Percentiles rank a stretch among this genome's conserved stretches.
These are phyloP conservation scores for Podaxis sp. DNA, from an alignment of 768 basidiomycete genomes.

Conservation along the genomic window DNA sequence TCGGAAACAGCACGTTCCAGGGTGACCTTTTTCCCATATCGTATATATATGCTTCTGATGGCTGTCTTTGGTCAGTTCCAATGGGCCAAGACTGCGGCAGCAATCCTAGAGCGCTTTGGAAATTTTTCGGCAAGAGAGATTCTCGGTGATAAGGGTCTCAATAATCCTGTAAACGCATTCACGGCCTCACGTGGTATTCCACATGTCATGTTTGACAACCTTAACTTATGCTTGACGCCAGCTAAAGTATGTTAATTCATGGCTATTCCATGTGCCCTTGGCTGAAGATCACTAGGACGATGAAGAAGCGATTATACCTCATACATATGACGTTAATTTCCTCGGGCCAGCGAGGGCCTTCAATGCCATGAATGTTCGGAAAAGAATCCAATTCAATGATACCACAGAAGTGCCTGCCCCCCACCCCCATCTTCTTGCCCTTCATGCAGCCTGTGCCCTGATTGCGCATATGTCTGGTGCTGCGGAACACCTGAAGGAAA, in stretches of 20 bases:
- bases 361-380: neutral
- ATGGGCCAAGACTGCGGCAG: conserved; percentile 4
- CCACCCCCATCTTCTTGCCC: conserved; percentile 25
- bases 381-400: neutral
- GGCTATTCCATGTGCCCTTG: neutral
- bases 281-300: neutral
- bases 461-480: conserved; percentile 34
- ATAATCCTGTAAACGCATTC: conserved; percentile 12
- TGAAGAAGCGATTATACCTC: neutral
- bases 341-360: neutral
- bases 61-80: neutral
- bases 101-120: conserved; percentile 11
- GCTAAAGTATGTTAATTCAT: neutral
- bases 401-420: conserved; percentile 24
- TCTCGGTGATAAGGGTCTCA: conserved; percentile 6
- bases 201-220: neutral
- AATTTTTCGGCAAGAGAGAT: neutral
- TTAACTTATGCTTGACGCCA: conserved; percentile 8
- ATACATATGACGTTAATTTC: conserved; percentile 5
- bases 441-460: conserved; percentile 33
- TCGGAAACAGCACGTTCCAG: neutral
- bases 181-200: neutral
- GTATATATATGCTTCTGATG: neutral
- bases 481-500: conserved; percentile 24
- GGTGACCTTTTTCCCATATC: neutral